These are phyloP conservation scores for Microcyclospora pomicola DNA, from an alignment of 2,329 filamentous ascomycete species.

Conservation along the genomic window DNA sequence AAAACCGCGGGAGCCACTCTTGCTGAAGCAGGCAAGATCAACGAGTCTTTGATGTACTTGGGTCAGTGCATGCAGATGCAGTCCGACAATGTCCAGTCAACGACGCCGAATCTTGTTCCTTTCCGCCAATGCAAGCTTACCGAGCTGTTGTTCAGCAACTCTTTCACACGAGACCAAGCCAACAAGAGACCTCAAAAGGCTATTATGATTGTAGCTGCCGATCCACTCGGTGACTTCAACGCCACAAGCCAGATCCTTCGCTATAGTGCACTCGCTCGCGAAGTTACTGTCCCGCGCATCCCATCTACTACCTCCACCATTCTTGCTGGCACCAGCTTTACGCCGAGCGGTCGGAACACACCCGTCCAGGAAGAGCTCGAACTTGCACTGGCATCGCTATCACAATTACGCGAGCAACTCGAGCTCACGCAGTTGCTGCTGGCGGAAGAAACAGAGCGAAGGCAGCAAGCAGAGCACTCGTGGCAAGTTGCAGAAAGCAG, in stretches of 20 bases:
- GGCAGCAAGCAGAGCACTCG: conserved; percentile 59
- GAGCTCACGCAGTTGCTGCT: conserved; percentile 59
- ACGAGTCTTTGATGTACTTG: conserved; percentile 95
- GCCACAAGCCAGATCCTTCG: conserved; percentile 91
- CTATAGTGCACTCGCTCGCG: conserved; percentile 82
- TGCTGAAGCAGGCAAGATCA: conserved; percentile 94
- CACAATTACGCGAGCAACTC: conserved; percentile 62
- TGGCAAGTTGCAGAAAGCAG: conserved; percentile 50
- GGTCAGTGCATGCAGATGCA: conserved; percentile 96
- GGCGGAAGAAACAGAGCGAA: conserved; percentile 54
- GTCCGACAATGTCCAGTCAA: conserved; percentile 57
- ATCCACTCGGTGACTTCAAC: conserved; percentile 87
- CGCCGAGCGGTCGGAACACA: conserved; percentile 28
- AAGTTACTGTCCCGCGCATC: conserved; percentile 81
- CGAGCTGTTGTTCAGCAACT: conserved; percentile 39
- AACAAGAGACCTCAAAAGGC: conserved; percentile 65
- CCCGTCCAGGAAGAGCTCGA: conserved; percentile 57
- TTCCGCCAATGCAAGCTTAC: conserved; percentile 45
- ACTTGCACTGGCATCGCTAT: conserved; percentile 65
- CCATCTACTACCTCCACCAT: conserved; percentile 70
- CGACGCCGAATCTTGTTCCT: conserved; percentile 53
- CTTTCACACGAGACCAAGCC: conserved; percentile 20
- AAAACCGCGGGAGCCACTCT: conserved; percentile 89
- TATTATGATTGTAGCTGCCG: conserved; percentile 92
- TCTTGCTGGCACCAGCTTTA: conserved; percentile 21